phyloP scores from a whole-genome alignment of 164 flowering plant species.

The Paratinospora sagittata region DNA sequence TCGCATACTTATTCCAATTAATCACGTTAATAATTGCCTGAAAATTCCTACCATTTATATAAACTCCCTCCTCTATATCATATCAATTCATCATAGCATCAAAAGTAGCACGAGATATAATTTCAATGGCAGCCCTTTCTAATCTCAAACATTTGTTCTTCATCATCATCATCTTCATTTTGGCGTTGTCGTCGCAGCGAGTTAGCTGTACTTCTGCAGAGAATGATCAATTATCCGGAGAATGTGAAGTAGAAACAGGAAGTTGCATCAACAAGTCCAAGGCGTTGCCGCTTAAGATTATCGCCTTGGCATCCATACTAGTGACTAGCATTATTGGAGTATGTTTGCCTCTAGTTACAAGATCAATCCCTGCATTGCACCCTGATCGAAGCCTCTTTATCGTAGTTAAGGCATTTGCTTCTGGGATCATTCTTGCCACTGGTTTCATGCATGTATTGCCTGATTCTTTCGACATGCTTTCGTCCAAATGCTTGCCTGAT shows the following conservation, averaged over 20 bases:
- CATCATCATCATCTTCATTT: slow-evolving; percentile 1
- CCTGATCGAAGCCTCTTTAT: slow-evolving; percentile 23
- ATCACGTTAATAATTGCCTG: no score
- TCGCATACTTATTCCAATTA: no score
- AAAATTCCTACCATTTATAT: no score
- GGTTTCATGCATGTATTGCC: slow-evolving; percentile 35
- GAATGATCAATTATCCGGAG: no score
- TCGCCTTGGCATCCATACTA: slow-evolving; percentile 22
- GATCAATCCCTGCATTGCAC: slow-evolving; percentile 15
- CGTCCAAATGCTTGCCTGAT: slow-evolving; percentile 21
- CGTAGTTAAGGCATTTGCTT: slow-evolving; percentile 26
- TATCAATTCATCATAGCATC: no score
- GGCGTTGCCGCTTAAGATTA: slow-evolving; percentile 22
- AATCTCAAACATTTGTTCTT: background rate
- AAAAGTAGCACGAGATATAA: no score
- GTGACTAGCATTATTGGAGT: slow-evolving; percentile 26
- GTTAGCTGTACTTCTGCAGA: background rate
- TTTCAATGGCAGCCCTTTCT: slow-evolving; percentile 3
- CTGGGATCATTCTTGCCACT: slow-evolving; percentile 30
- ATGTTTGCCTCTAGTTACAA: slow-evolving; percentile 18
- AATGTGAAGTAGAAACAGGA: slow-evolving; percentile 11
- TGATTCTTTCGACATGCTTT: slow-evolving; percentile 24
- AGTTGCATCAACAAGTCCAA: slow-evolving; percentile 15
- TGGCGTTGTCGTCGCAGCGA: slow-evolving; percentile 7
- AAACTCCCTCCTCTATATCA: no score